A percentile compares a stretch with the other conserved stretches of the same genome.
Conservation (phyloP, 305 asterid genomes). For the Fraxinus albicans region DNA sequence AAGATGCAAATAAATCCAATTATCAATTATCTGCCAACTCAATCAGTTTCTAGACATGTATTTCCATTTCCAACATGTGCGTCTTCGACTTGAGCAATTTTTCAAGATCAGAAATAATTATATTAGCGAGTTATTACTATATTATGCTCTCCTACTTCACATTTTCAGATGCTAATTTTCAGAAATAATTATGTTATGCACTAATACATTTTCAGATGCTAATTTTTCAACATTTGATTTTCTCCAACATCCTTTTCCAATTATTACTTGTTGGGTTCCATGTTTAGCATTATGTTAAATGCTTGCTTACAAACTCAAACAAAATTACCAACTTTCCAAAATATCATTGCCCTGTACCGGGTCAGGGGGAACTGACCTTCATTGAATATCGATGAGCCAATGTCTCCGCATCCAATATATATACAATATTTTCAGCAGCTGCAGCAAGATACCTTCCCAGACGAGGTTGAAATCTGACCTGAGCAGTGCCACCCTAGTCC, state of each 20-base stretch:
- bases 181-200: background rate
- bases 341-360: background rate
- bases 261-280: background rate
- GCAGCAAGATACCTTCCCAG: slow-evolving; percentile 91
- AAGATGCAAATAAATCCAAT: background rate
- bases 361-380: slow-evolving; percentile 46
- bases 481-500: slow-evolving; percentile 75
- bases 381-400: slow-evolving; percentile 77
- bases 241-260: background rate
- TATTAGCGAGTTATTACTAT: background rate
- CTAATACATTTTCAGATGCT: background rate
- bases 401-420: slow-evolving; percentile 81
- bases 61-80: background rate
- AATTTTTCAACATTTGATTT: background rate
- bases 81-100: background rate
- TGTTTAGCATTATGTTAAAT: background rate
- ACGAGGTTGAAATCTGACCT: slow-evolving; percentile 97
- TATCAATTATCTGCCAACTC: background rate
- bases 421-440: slow-evolving; percentile 83
- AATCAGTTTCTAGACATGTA: background rate
- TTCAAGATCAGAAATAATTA: background rate
- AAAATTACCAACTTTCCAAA: background rate
- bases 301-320: background rate
- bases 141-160: background rate
- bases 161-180: background rate